These are phyloP conservation scores for Didymella segeticola DNA, from an alignment of 2,329 filamentous ascomycete species.

Conservation along the genomic window DNA sequence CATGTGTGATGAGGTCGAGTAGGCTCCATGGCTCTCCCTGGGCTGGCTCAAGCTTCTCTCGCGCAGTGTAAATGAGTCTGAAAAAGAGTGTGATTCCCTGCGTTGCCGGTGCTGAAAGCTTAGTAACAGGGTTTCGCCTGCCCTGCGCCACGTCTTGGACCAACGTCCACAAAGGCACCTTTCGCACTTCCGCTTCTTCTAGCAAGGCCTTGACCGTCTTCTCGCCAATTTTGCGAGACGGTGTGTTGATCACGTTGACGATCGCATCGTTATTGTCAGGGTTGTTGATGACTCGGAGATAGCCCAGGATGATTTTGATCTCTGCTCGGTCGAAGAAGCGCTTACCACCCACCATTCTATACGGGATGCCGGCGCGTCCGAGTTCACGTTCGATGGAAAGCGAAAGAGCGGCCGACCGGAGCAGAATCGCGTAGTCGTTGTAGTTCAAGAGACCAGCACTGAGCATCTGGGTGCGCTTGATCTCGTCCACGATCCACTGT, in stretches of 20 bases:
- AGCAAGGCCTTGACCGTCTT: slow-evolving; percentile 75
- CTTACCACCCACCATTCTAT: slow-evolving; percentile 89
- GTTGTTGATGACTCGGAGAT: slow-evolving; percentile 83
- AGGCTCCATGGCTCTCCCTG: slow-evolving; percentile 48
- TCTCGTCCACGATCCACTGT: slow-evolving; percentile 86
- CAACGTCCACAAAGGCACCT: slow-evolving; percentile 77
- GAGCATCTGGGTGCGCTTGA: slow-evolving; percentile 72
- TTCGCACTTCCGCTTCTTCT: slow-evolving; percentile 75
- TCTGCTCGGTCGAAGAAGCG: slow-evolving; percentile 93
- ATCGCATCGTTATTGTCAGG: slow-evolving; percentile 88
- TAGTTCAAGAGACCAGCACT: slow-evolving; percentile 75
- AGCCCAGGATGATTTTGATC: slow-evolving; percentile 86
- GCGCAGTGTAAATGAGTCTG: slow-evolving; percentile 64
- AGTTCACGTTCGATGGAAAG: slow-evolving; percentile 84
- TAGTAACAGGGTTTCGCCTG: slow-evolving; percentile 58
- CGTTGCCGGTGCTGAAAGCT: slow-evolving; percentile 62
- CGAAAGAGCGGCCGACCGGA: slow-evolving; percentile 84
- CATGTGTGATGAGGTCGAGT: slow-evolving; percentile 60
- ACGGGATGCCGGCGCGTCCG: slow-evolving; percentile 81
- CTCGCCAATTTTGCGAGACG: slow-evolving; percentile 81
- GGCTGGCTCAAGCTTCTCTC: slow-evolving; percentile 60
- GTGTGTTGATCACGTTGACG: slow-evolving; percentile 82
- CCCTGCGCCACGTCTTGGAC: slow-evolving; percentile 66
- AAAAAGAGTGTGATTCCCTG: slow-evolving; percentile 66
- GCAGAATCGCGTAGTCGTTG: slow-evolving; percentile 82